Evolutionary conservation across 164 flowering plant genomes (phyloP), one percentile per base, ranked within the genome.

Genomic region (Magnolia sinica): DNA sequence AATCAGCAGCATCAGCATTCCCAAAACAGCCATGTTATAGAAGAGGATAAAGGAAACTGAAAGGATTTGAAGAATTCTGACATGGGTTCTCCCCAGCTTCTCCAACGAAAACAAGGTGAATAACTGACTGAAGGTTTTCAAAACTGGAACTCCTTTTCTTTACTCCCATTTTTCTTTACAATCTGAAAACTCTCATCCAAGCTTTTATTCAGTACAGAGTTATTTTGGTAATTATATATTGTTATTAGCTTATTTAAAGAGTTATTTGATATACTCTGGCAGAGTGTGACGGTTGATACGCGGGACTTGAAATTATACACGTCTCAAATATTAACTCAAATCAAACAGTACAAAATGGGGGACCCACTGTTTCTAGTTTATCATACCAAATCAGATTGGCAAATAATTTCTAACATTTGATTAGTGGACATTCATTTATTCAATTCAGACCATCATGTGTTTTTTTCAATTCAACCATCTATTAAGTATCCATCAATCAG

Each of bases 61-160:
- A 72, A 68, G 77, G 69, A 14, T 61, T 69, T 24, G 27, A 10
- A 19, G 70, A 69, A 69, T 59, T 63, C 74, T 19, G 61, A 49
- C 27, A 37, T 29, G 77, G 27, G 50, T 76, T 31, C 14, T 50
- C 45, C 45, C 45, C 76, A 23, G 24, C 24, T 45, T 1, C 22
- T 68, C 37, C 76, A 73, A 14, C 71, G 58, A 51, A 68, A 27
- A 31, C 73, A 72, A 78, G 78, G 81, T 76, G 67, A 50, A 58
- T 4, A 74, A 29, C 58, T 59, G n/a, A 59, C 16, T 59, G 19
- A 59, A 37, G 45, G 45, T 37, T 37, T 37, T 37, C 7, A 37
- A 37, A 37, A 37, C 4, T 37, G 45, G 7, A 37, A 37, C 45
- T 37, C 45, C 45, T 37, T 37, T 37, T 5, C 7, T 37, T 37